These are phyloP conservation scores for Misopates orontium DNA, from an alignment of 257 asterid species.

Conservation along the genomic window DNA sequence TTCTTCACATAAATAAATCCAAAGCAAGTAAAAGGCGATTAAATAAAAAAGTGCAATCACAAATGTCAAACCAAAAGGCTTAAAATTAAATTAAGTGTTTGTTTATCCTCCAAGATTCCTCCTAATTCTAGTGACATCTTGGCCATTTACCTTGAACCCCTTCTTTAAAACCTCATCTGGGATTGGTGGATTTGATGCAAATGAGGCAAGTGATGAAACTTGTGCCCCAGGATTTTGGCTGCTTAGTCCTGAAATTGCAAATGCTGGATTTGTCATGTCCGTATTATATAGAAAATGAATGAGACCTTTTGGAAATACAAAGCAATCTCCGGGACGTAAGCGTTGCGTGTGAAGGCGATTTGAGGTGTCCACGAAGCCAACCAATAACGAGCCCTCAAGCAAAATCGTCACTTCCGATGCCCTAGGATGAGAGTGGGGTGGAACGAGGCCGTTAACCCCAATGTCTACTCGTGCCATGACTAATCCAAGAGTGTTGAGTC, in stretches of 20 bases:
- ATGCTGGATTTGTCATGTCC: slow-evolving; percentile 33
- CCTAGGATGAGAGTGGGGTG: slow-evolving; percentile 72
- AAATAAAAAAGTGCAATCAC: background rate
- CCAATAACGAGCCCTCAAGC: slow-evolving; percentile 56
- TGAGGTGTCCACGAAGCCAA: slow-evolving; percentile 53
- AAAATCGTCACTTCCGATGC: slow-evolving; percentile 64
- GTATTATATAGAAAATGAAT: slow-evolving; percentile 50
- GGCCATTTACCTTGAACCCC: slow-evolving; percentile 40
- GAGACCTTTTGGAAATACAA: slow-evolving; percentile 59
- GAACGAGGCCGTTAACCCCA: slow-evolving; percentile 44
- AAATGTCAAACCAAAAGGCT: background rate
- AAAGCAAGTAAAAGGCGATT: background rate
- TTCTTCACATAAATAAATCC: background rate
- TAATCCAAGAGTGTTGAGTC: slow-evolving; percentile 62
- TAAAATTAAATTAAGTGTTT: background rate
- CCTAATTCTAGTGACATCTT: slow-evolving; percentile 44
- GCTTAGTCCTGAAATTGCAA: slow-evolving; percentile 46
- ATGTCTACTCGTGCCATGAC: slow-evolving; percentile 59
- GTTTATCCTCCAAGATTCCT: slow-evolving; percentile 49
- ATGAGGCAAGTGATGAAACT: slow-evolving; percentile 36
- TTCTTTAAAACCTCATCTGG: slow-evolving; percentile 46
- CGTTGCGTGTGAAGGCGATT: slow-evolving; percentile 43
- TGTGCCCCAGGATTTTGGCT: slow-evolving; percentile 68
- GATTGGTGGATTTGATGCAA: slow-evolving; percentile 28
- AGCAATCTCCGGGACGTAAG: slow-evolving; percentile 47